phyloP scores from a whole-genome alignment of 441 rosid genomes.

The Erysimum cheiri region DNA sequence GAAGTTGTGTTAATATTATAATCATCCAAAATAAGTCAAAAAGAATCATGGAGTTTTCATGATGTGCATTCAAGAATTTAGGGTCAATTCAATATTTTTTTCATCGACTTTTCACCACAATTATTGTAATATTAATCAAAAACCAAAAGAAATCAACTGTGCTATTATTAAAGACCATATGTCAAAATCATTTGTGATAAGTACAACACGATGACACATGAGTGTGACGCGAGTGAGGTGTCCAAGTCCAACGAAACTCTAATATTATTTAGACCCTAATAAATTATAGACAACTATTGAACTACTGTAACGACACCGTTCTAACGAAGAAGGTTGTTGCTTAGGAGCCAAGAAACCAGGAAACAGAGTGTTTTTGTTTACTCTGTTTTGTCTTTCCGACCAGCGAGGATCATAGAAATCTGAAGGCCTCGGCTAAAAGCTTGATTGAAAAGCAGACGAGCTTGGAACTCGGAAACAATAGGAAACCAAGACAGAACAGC shows the following conservation, averaged over 20 bases:
- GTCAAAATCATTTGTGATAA: slow-evolving; percentile 39
- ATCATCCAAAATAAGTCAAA: slow-evolving; percentile 31
- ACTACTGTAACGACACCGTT: neutral
- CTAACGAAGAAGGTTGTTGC: neutral
- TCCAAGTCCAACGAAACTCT: slow-evolving; percentile 24
- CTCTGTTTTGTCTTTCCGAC: slow-evolving; percentile 62
- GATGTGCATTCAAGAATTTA: slow-evolving; percentile 26
- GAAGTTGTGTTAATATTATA: slow-evolving; percentile 5
- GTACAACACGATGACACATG: slow-evolving; percentile 29
- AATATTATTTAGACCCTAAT: neutral
- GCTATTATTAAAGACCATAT: slow-evolving; percentile 35
- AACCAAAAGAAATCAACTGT: slow-evolving; percentile 22
- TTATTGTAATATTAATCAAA: slow-evolving; percentile 7
- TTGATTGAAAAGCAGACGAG: slow-evolving; percentile 91
- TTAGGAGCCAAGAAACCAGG: slow-evolving; percentile 1
- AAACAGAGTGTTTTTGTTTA: slow-evolving; percentile 14
- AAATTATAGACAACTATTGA: slow-evolving; percentile 28
- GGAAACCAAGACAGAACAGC: slow-evolving; percentile 91
- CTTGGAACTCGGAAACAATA: slow-evolving; percentile 82
- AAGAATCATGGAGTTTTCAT: slow-evolving; percentile 33
- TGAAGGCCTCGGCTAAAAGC: slow-evolving; percentile 94
- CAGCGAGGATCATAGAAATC: slow-evolving; percentile 85
- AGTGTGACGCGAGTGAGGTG: slow-evolving; percentile 30
- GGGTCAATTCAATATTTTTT: slow-evolving; percentile 24
- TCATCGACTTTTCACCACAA: slow-evolving; percentile 15